phyloP scores from a whole-genome alignment of 148 eudicot genomes.

The Oxyria digyna region DNA sequence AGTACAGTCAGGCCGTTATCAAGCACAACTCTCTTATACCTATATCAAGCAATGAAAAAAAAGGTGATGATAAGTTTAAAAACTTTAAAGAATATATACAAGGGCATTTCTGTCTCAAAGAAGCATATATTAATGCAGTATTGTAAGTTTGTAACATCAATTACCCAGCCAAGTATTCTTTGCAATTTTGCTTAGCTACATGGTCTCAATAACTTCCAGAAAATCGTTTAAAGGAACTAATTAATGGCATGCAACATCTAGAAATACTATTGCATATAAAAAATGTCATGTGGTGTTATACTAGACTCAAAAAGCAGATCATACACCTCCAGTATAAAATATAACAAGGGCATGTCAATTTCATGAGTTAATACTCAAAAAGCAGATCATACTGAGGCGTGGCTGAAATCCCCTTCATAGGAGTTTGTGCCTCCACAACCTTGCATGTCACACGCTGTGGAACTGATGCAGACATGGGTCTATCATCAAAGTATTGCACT shows the following conservation, averaged over 20 bases:
- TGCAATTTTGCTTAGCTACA: neutral
- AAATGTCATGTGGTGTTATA: neutral
- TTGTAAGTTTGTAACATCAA: neutral
- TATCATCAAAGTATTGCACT: conserved; percentile 62
- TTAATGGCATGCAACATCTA: neutral
- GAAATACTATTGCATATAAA: neutral
- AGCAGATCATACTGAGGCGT: conserved; percentile 64
- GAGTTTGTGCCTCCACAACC: conserved; percentile 68
- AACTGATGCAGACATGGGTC: conserved; percentile 73
- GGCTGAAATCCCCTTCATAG: conserved; percentile 63
- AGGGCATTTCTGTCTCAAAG: neutral
- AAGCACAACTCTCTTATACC: conserved; percentile 78
- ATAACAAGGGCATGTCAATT: neutral
- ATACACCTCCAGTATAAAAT: neutral
- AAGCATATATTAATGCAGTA: neutral
- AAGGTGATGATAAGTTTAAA: neutral
- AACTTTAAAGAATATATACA: neutral
- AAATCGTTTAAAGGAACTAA: neutral
- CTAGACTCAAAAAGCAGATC: neutral
- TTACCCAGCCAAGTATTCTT: neutral
- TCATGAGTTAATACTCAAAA: neutral
- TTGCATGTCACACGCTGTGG: conserved; percentile 83
- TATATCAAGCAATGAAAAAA: conserved; percentile 17
- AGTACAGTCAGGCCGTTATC: conserved; percentile 86
- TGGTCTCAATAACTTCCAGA: neutral